Base-by-base conservation (phyloP, 495 filamentous ascomycete genomes). In the Sordaria brevicollis region DNA sequence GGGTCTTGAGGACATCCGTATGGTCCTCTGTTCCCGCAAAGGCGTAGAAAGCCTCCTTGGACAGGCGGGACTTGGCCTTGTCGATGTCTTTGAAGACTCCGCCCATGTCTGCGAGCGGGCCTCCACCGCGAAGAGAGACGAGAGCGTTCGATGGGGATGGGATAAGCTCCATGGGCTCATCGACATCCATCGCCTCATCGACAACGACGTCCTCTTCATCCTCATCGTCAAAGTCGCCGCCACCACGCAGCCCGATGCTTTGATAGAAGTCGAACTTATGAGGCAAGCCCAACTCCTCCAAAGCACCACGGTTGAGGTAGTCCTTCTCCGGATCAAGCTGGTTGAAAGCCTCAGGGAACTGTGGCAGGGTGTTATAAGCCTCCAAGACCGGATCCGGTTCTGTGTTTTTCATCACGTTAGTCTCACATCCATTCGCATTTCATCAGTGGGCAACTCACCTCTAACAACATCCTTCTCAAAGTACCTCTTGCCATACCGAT, bases 171-270 rank as follows among this genome's bases (percentile, higher is more conserved):
- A 69, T n/a, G 17, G 36, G 8, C 33, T 17, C 43, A 21, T 70
- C 65, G 17, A 29, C n/a, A 21, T 66, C 62, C 65, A n/a, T 67
- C 1, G 10, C 49, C 0, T 29, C 49, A 10, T 54, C 38, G 1
- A 29, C 21, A 2, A 65, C 35, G 2, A 4, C 5, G 0, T 21
- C 35, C 1, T 70, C 36, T 31, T 15, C 25, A 11, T 35, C 37
- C 13, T 71, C 68, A 33, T 62, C 43, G 19, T 67, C 37, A 21
- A 7, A 57, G 15, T 25, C n/a, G 19, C 49, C 74, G 17, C 75
- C 75, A 6, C 76, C 76, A 1, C 76, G 71, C 2, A 77, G 68
- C 11, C 68, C 37, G 33, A 75, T 9, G 15, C 38, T 11, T n/a
- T n/a, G n/a, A n/a, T 34, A 15, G 5, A 34, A 33, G 10, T 19